A percentile compares a stretch with the other conserved stretches of the same genome.
Evolutionary conservation across 768 basidiomycete species (phyloP).

Genomic region (Suillus alpinus): DNA sequence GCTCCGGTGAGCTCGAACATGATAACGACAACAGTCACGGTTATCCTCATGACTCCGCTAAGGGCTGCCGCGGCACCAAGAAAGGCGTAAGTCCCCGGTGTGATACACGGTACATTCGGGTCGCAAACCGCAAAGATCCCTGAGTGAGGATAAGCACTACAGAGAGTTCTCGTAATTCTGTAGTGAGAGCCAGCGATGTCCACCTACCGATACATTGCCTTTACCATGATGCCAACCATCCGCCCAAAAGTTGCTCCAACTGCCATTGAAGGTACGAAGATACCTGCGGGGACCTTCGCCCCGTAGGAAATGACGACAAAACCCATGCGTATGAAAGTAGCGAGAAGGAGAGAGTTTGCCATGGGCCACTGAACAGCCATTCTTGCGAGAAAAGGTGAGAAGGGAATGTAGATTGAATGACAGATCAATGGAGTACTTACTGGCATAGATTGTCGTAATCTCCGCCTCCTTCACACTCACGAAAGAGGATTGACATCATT

Average conservation of each 20-base stretch:
- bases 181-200: neutral
- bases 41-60: constrained; percentile 95
- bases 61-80: constrained; percentile 95
- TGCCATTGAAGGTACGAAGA: constrained; percentile 99
- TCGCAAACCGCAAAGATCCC: constrained; percentile 89
- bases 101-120: constrained; percentile 94
- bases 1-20: constrained; percentile 99
- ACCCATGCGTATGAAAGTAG: constrained; percentile 83
- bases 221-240: constrained; percentile 96
- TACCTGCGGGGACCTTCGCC: constrained; percentile 94
- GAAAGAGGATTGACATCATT: constrained; percentile 90
- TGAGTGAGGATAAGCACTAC: constrained; percentile 75
- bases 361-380: constrained; percentile 91
- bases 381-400: constrained; percentile 39
- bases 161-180: constrained; percentile 3
- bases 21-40: constrained; percentile 96
- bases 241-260: constrained; percentile 96
- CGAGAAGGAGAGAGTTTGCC: constrained; percentile 87
- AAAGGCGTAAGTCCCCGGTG: constrained; percentile 97
- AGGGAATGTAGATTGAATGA: neutral
- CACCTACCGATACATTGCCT: constrained; percentile 80
- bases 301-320: constrained; percentile 93
- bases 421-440: constrained; percentile 47
- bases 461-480: constrained; percentile 91
- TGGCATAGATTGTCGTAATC: constrained; percentile 94